Evolutionary conservation across 257 asterid species (phyloP), one percentile per base, ranked within the genome.

Genomic region (Nicotiana knightiana): DNA sequence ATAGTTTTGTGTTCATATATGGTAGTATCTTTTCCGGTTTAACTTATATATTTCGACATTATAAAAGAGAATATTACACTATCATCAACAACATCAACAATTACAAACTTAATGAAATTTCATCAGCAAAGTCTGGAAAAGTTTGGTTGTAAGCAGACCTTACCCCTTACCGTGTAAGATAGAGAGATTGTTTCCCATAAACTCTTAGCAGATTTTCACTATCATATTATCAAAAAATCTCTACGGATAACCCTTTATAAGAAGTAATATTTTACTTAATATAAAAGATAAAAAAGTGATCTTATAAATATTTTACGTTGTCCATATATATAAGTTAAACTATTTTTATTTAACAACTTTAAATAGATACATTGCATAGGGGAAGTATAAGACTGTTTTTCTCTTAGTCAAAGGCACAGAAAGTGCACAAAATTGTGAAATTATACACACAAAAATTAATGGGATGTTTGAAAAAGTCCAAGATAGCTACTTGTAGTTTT

Each of bases 81-180:
- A 43, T 2, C 51, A 9, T 9, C 12, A 9, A 43, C 1, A 9
- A 43, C 1, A 2, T 43, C 3, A 43, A 43, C 3, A 43, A 9
- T 43, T 12, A 8, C 51, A 43, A 43, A 43, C 3, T 3, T 8
- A 8, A 11, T 8, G 1, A 43, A 43, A 8, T 8, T 2, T 43
- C 51, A 43, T 3, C 0, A 2, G 11, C 10, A 39, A 7, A 1
- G 48, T 1, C 3, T 39, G 3, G 1, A 1, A 7, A 39, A 0
- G 10, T 7, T 39, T 3, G 10, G 9, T 3, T 7, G 3, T 39
- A 43, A 0, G 11, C 11, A 8, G 0, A 8, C 0, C 51, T 8
- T 43, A 43, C 0, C 11, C 7, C 1, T 21, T 8, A 8, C 0
- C 3, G 0, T 43, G 0, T 8, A 3, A 2, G 12, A 0, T 43